Percentiles rank a stretch among this genome's conserved stretches.
phyloP scores from a whole-genome alignment of 768 basidiomycete species.

The Pulveroboletus sp. region DNA sequence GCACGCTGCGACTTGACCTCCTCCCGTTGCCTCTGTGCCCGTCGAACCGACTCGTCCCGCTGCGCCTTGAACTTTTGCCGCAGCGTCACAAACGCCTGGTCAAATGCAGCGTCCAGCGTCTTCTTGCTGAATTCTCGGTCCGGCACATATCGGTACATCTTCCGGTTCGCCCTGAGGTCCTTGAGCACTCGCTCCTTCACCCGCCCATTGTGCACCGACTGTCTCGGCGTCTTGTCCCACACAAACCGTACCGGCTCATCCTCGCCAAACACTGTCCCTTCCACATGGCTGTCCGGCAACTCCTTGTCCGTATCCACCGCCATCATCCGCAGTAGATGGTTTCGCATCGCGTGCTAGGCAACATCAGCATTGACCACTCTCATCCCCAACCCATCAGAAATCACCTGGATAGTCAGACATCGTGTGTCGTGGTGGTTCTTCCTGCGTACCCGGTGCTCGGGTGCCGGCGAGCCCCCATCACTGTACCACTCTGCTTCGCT shows the following conservation, averaged over 20 bases:
- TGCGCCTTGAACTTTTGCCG: constrained; percentile 67
- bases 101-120: constrained; percentile 58
- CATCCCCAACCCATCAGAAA: not conserved
- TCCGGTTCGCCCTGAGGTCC: constrained; percentile 57
- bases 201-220: constrained; percentile 68
- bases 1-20: constrained; percentile 61
- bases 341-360: constrained; percentile 65
- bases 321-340: constrained; percentile 63
- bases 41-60: constrained; percentile 45
- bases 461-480: constrained; percentile 33
- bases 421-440: constrained; percentile 61
- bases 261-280: constrained; percentile 44
- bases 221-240: constrained; percentile 75
- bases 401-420: constrained; percentile 67
- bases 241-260: constrained; percentile 69
- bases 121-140: constrained; percentile 66
- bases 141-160: constrained; percentile 59
- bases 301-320: constrained; percentile 50
- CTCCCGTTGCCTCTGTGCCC: constrained; percentile 49
- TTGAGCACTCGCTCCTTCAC: constrained; percentile 66
- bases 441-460: constrained; percentile 40
- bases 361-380: constrained; percentile 3
- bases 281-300: constrained; percentile 60
- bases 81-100: constrained; percentile 68
- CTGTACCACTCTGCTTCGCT: constrained; percentile 38